Evolutionary conservation across 345 rosid species (phyloP).

Genomic region (Brassica cretica): DNA sequence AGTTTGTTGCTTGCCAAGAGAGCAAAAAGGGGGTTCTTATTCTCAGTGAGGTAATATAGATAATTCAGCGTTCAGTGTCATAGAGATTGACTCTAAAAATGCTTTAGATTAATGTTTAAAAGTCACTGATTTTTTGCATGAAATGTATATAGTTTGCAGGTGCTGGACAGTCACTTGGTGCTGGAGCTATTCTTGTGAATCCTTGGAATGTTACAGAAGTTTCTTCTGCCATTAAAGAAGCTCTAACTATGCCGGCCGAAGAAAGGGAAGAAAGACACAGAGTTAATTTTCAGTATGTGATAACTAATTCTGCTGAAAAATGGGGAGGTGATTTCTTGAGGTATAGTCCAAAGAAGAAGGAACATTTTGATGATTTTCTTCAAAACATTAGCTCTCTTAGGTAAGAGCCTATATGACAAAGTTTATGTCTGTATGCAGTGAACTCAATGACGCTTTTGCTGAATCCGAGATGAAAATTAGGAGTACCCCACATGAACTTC

Average conservation of each 20-base stretch:
- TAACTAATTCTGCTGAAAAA: conserved; percentile 75
- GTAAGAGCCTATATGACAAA: not conserved
- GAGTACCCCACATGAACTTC: conserved; percentile 73
- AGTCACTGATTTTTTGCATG: not conserved
- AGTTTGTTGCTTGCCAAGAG: conserved; percentile 92
- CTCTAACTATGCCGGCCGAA: conserved; percentile 68
- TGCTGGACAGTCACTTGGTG: conserved; percentile 94
- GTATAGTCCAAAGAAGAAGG: conserved; percentile 36
- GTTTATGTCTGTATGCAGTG: conserved; percentile 47
- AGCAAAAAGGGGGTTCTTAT: conserved; percentile 89
- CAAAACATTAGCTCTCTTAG: not conserved
- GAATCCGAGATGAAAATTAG: conserved; percentile 76
- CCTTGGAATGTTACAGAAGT: conserved; percentile 96
- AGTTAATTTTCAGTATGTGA: conserved; percentile 65
- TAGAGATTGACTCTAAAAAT: not conserved
- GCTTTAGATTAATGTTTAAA: not conserved
- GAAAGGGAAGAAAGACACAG: conserved; percentile 73
- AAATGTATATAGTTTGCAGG: conserved; percentile 70
- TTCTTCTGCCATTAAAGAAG: conserved; percentile 75
- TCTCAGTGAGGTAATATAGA: conserved; percentile 78
- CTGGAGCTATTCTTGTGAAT: conserved; percentile 88
- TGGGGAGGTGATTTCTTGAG: conserved; percentile 96
- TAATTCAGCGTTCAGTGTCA: not conserved
- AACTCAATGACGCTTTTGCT: conserved; percentile 64
- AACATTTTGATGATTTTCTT: not conserved